Percentiles rank a stretch among this genome's conserved stretches.
Evolutionary conservation across 306 rosid species (phyloP).

Genomic region (Dicorynia guianensis): DNA sequence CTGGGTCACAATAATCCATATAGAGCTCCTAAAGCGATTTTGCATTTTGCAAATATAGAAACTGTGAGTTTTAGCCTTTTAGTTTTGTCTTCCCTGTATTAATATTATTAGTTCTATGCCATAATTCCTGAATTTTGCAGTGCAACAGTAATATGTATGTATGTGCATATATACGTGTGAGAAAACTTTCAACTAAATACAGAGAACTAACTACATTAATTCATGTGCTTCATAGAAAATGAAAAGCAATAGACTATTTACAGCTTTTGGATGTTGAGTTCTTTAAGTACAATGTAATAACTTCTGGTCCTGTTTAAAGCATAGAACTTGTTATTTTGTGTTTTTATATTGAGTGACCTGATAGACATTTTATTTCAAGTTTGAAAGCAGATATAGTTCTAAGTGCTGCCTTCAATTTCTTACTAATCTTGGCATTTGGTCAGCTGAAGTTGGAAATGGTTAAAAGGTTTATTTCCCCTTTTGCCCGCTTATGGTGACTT

Average conservation of each 20-base stretch:
- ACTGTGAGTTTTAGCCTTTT: too few species aligned
- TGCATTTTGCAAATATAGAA: background rate
- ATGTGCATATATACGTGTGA: background rate
- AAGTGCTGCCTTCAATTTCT: conserved; percentile 32
- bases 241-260: background rate
- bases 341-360: background rate
- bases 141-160: background rate
- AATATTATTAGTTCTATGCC: background rate
- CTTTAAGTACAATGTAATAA: background rate
- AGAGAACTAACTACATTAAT: background rate
- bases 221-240: background rate
- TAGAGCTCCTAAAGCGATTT: background rate
- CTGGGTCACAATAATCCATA: background rate
- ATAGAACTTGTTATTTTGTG: background rate
- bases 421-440: conserved; percentile 16
- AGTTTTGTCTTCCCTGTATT: too few species aligned
- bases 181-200: background rate
- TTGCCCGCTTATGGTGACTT: conserved; percentile 12
- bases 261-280: background rate
- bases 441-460: conserved; percentile 64
- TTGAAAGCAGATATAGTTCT: conserved; percentile 26
- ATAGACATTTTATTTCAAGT: conserved; percentile 14
- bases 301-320: conserved; percentile 8
- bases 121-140: conserved; percentile 13
- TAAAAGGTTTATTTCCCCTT: conserved; percentile 48